Evolutionary conservation across 1,284 basidiomycete genomes (phyloP).

Genomic region (Pseudozyma sp.): DNA sequence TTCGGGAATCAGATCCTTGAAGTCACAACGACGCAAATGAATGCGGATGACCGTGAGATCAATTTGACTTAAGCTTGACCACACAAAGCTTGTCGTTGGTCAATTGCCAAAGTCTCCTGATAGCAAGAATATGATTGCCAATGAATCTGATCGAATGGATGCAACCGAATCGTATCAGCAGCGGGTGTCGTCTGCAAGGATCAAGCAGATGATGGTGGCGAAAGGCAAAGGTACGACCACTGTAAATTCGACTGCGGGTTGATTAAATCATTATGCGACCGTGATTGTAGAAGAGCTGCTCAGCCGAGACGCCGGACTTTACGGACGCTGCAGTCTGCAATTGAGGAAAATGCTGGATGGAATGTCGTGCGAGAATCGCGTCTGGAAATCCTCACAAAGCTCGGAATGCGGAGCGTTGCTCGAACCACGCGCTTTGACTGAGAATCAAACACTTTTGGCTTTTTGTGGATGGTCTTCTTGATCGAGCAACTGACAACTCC

Average conservation of each 20-base stretch:
- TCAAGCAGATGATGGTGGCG: constrained; percentile 53
- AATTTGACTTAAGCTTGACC: not conserved
- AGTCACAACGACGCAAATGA: not conserved
- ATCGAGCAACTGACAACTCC: not conserved
- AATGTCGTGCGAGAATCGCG: constrained; percentile 24
- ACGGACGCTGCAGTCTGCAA: not conserved
- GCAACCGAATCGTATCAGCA: constrained; percentile 28
- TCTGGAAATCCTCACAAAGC: constrained; percentile 5
- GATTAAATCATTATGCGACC: not conserved
- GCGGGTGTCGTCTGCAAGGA: constrained; percentile 41
- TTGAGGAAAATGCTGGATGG: not conserved
- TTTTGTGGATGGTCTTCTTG: constrained; percentile 6
- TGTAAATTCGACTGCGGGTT: not conserved
- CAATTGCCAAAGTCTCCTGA: constrained; percentile 8
- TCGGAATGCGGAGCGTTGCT: constrained; percentile 33
- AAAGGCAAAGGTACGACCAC: constrained; percentile 37
- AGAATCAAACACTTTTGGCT: constrained; percentile 31
- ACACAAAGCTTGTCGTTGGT: constrained; percentile 2
- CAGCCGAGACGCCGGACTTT: constrained; percentile 1
- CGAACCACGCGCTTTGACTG: constrained; percentile 11
- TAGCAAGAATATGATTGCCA: constrained; percentile 6
- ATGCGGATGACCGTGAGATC: not conserved
- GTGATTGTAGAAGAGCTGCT: no score
- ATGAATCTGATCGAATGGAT: constrained; percentile 14
- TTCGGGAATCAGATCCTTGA: no score